Conservation (phyloP, 768 basidiomycete species). For the Aureoboletus auriporus region DNA sequence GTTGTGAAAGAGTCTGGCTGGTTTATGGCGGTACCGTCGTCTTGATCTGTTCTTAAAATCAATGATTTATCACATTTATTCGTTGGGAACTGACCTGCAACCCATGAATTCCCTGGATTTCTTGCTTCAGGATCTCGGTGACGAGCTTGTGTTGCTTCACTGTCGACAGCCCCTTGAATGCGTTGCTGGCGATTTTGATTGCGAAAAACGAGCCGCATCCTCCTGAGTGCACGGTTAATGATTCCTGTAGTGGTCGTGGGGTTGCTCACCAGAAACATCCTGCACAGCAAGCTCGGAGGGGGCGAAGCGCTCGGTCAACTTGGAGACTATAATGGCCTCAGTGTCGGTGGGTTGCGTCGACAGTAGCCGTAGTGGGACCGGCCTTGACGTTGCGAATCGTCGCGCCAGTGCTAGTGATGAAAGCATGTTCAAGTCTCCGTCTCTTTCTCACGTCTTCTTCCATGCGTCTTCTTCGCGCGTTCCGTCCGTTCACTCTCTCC, state of each 20-base stretch:
- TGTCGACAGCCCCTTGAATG: conserved; percentile 79
- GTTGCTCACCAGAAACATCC: conserved; percentile 86
- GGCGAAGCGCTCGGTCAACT: conserved; percentile 70
- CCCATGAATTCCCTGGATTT: conserved; percentile 90
- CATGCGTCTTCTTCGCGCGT: not conserved
- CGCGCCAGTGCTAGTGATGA: conserved; percentile 30
- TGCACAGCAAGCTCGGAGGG: conserved; percentile 82
- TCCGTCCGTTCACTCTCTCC: conserved; percentile 1
- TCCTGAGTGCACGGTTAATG: conserved; percentile 43
- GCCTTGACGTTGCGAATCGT: conserved; percentile 27
- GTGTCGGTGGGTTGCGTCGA: conserved; percentile 31
- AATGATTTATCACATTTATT: not conserved
- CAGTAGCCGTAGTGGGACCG: conserved; percentile 22
- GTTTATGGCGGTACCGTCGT: conserved; percentile 32
- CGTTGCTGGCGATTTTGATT: conserved; percentile 79
- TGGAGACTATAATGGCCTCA: conserved; percentile 58
- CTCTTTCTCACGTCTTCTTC: no score
- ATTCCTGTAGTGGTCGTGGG: not conserved
- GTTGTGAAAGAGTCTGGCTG: not conserved
- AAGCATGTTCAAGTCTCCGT: conserved; percentile 9
- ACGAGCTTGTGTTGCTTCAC: conserved; percentile 95
- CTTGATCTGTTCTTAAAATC: conserved; percentile 35
- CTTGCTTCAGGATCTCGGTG: conserved; percentile 78
- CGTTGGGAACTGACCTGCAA: conserved; percentile 64
- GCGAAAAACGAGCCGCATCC: conserved; percentile 98